A percentile compares a stretch with the other conserved stretches of the same genome.
Evolutionary conservation across 108 stramenopile species (phyloP).

Genomic region (Stephanodiscus minutulus): DNA sequence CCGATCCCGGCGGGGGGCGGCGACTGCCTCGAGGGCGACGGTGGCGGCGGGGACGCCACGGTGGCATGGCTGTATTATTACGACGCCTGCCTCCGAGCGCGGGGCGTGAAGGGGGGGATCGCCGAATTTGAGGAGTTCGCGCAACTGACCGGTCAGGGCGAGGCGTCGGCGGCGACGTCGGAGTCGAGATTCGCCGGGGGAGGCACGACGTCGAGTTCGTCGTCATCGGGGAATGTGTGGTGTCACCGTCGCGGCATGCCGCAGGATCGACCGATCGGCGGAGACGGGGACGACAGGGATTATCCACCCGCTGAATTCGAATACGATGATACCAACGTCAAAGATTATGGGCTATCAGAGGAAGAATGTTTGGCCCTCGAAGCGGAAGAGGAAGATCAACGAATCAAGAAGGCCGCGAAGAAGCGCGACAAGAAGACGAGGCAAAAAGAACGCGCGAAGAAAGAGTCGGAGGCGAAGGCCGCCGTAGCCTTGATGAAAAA

Average conservation of each 20-base stretch:
- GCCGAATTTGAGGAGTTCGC: slow-evolving; percentile 20
- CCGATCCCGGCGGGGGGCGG: neutral
- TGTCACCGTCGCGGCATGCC: neutral
- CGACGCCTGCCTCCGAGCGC: slow-evolving; percentile 24
- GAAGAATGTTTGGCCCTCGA: slow-evolving; percentile 27
- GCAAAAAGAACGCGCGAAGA: slow-evolving; percentile 63
- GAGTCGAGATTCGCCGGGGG: neutral
- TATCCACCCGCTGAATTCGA: slow-evolving; percentile 26
- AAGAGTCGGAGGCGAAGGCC: slow-evolving; percentile 71
- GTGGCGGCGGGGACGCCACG: neutral
- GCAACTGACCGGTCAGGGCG: slow-evolving; percentile 6
- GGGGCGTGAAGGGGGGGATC: slow-evolving; percentile 14
- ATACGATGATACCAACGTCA: slow-evolving; percentile 23
- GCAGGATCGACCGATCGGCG: slow-evolving; percentile 15
- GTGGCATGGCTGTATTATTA: slow-evolving; percentile 37
- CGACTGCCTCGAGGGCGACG: neutral
- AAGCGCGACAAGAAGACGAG: slow-evolving; percentile 77
- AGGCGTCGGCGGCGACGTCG: slow-evolving; percentile 1
- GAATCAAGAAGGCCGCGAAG: slow-evolving; percentile 57
- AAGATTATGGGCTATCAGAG: neutral
- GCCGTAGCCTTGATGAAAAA: slow-evolving; percentile 70
- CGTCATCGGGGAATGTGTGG: neutral
- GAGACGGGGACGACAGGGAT: slow-evolving; percentile 2
- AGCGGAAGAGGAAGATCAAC: slow-evolving; percentile 60
- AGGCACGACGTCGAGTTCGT: neutral